phyloP scores from a whole-genome alignment of 441 rosid species.

The Melastoma candidum region DNA sequence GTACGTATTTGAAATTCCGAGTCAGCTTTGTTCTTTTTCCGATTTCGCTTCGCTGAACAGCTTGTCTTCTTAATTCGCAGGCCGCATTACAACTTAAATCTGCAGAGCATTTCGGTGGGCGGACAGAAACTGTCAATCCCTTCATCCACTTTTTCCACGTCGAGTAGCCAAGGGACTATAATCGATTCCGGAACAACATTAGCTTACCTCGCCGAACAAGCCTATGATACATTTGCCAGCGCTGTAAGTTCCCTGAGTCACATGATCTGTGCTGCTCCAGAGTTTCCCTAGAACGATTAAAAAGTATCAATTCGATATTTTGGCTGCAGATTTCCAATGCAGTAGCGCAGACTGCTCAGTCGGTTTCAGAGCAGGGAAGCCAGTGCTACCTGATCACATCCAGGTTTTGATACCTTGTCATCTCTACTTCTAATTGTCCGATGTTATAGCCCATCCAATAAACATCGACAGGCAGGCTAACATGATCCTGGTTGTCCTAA shows the following conservation, averaged over 20 bases:
- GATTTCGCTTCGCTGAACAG: not conserved
- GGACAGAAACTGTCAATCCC: conserved; percentile 57
- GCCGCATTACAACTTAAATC: conserved; percentile 91
- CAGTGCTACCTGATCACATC: conserved; percentile 61
- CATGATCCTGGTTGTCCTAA: not conserved
- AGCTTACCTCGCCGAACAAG: conserved; percentile 82
- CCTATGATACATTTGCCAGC: conserved; percentile 53
- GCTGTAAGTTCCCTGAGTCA: conserved; percentile 52
- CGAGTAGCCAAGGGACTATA: conserved; percentile 75
- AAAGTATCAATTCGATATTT: conserved; percentile 12
- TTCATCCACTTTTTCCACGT: conserved; percentile 60
- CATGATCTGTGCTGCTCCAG: not conserved
- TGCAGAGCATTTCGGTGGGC: conserved; percentile 74
- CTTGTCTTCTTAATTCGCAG: conserved; percentile 29
- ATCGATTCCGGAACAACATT: conserved; percentile 93
- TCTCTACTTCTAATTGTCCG: not conserved
- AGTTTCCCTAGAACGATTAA: not conserved
- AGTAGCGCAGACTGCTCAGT: conserved; percentile 46
- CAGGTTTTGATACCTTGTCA: conserved; percentile 38
- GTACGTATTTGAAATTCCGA: conserved; percentile 21
- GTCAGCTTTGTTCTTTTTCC: not conserved
- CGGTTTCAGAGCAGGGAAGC: conserved; percentile 42
- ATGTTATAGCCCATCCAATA: not conserved
- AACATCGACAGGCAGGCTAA: not conserved
- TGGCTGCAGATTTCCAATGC: conserved; percentile 43